Base-by-base conservation (phyloP, 352 stramenopile species). In the Phytopythium boreale region DNA sequence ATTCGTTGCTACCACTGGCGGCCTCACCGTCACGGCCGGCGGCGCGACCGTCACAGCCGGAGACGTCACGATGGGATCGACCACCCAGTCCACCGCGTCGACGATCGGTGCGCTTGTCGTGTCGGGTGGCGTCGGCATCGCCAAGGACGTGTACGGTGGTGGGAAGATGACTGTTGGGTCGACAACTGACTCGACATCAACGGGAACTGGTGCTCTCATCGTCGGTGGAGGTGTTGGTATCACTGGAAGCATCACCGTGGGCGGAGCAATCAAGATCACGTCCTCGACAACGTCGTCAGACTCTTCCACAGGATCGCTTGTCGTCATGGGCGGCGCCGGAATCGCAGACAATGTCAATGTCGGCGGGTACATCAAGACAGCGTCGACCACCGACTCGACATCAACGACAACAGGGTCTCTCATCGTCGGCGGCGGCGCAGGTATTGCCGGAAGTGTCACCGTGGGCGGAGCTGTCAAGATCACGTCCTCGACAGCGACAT, bases 391-490 rank as follows among this genome's bases (percentile, higher is more conserved):
- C 15, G 19, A 24, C 14, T 36, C 52, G 20, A 29, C 49, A 2
- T n/a, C 22, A 9, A 36, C 49, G 26, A 27, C 46, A 4, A 57
- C 50, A 3, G 50, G 50, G 11, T 9, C 24, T 14, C 50, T 57
- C 50, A 57, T 39, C 24, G 26, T 39, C 24, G 50, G 11, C 27
- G 55, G 64, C 5, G 65, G n/a, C 2, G 36, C 39, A 19, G 70
- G 57, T 8, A 20, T 78, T 7, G 61, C 55, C 58, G 71, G 71
- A 14, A 67, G 65, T 9, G 20, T 74, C 19, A 80, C 66, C 17
- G 47, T 81, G 5, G 73, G 66, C 26, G 47, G 56, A 10, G 72
- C 70, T 6, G 37, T 61, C 24, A 63, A 75, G 0, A 19, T 41
- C 5, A 63, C 82, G 14, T 65, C 62, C 4, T 64, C 68, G 11